A percentile compares a stretch with the other conserved stretches of the same genome.
phyloP scores from a whole-genome alignment of 2,329 filamentous ascomycete species.

The Ilyonectria sp. region DNA sequence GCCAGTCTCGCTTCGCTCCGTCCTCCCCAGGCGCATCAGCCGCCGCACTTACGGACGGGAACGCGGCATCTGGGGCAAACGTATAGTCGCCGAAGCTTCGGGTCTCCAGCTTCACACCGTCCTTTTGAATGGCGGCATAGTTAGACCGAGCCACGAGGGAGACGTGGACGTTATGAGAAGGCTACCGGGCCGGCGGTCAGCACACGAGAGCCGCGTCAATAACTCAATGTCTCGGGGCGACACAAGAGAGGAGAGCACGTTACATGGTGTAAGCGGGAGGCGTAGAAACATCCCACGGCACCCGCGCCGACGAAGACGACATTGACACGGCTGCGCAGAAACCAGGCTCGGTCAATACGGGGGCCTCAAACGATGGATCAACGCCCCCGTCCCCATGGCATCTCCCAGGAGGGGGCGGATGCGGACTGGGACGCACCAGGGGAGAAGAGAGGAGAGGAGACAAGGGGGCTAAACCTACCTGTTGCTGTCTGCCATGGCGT shows the following conservation, averaged over 20 bases:
- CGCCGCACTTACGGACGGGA: constrained; percentile 72
- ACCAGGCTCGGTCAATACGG: constrained; percentile 31
- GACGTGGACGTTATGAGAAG: constrained; percentile 67
- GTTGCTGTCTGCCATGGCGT: constrained; percentile 1
- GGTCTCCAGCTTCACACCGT: constrained; percentile 76
- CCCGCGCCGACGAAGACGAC: constrained; percentile 80
- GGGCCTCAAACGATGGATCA: constrained; percentile 15
- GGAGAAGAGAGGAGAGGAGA: constrained; percentile 1
- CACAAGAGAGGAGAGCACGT: constrained; percentile 33
- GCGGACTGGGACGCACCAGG: not conserved
- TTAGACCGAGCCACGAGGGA: constrained; percentile 83
- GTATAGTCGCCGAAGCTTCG: constrained; percentile 77
- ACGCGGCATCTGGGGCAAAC: constrained; percentile 75
- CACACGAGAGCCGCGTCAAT: constrained; percentile 17
- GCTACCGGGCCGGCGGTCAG: constrained; percentile 53
- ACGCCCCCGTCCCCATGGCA: constrained; percentile 1
- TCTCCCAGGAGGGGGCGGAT: not conserved
- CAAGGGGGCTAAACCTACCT: constrained; percentile 1
- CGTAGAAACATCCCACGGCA: constrained; percentile 81
- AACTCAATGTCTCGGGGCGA: constrained; percentile 8
- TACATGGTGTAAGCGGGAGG: constrained; percentile 76
- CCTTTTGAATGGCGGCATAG: constrained; percentile 72
- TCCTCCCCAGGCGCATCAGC: constrained; percentile 41
- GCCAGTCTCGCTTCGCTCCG: constrained; percentile 53
- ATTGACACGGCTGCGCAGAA: constrained; percentile 55